These are phyloP conservation scores for Recurvomyces mirabilis DNA, from an alignment of 495 filamentous ascomycete genomes.

Conservation along the genomic window DNA sequence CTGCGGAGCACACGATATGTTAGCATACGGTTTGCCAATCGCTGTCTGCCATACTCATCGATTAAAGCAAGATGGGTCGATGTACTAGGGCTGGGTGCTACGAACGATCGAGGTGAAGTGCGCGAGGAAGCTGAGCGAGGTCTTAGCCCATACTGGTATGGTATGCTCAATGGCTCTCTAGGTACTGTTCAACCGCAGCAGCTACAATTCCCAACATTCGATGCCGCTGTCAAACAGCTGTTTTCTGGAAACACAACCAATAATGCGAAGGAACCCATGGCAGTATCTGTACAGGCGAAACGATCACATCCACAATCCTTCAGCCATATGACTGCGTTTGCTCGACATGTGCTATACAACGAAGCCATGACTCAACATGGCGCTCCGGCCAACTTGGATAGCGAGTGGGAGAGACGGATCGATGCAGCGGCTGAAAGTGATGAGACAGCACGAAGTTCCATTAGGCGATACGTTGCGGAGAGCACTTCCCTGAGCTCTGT, in stretches of 20 bases:
- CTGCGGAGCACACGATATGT: conserved; percentile 59
- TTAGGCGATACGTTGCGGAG: conserved; percentile 33
- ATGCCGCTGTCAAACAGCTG: conserved; percentile 12
- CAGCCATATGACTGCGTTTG: conserved; percentile 13
- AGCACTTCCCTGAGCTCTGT: background rate
- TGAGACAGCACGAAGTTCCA: conserved; percentile 43
- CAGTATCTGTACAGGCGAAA: background rate
- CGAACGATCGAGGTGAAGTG: conserved; percentile 62
- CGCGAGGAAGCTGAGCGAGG: conserved; percentile 85
- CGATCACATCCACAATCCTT: conserved; percentile 1
- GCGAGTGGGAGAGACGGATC: conserved; percentile 76
- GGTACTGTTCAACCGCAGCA: conserved; percentile 29
- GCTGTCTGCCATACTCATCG: conserved; percentile 72
- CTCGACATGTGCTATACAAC: conserved; percentile 58
- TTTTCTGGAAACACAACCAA: conserved; percentile 7
- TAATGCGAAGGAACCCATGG: background rate
- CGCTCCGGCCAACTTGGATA: conserved; percentile 45
- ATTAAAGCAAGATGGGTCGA: conserved; percentile 77
- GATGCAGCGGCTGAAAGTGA: conserved; percentile 58
- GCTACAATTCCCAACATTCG: conserved; percentile 33
- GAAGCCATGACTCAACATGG: conserved; percentile 48
- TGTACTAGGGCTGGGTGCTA: conserved; percentile 60
- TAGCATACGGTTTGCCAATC: conserved; percentile 79
- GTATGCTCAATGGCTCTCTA: conserved; percentile 42
- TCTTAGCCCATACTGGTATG: conserved; percentile 70